phyloP scores from a whole-genome alignment of 148 eudicot species.

The Silene conica region DNA sequence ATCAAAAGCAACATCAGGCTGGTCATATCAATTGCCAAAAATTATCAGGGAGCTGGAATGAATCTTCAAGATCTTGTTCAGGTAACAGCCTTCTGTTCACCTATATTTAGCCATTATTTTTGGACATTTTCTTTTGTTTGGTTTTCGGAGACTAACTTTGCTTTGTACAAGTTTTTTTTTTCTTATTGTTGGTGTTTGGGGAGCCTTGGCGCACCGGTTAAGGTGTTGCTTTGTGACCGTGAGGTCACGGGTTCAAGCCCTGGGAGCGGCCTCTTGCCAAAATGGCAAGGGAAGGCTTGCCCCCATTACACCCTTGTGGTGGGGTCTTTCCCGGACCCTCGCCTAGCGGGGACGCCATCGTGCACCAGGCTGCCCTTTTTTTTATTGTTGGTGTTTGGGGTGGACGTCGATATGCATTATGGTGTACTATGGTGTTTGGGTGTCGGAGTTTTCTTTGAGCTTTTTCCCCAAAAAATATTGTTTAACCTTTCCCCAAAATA shows the following conservation, averaged over 20 bases:
- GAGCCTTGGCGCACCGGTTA: too few relatives aligned
- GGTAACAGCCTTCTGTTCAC: slow-evolving; percentile 38
- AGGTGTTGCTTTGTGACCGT: too few relatives aligned
- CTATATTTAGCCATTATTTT: neutral
- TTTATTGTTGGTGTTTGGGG: neutral
- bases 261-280: too few relatives aligned
- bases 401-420: neutral
- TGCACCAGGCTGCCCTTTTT: neutral
- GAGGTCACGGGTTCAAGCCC: too few relatives aligned
- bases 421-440: neutral
- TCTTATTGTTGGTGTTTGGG: neutral
- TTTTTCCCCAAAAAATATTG: neutral
- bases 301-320: too few relatives aligned
- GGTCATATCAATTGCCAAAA: slow-evolving; percentile 90
- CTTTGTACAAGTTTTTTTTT: neutral
- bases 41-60: slow-evolving; percentile 80
- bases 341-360: too few relatives aligned
- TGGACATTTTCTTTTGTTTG: neutral
- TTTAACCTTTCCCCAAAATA: neutral
- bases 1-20: slow-evolving; percentile 88
- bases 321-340: too few relatives aligned
- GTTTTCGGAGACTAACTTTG: neutral
- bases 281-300: too few relatives aligned
- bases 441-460: neutral
- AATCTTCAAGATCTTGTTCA: slow-evolving; percentile 92